Base-by-base conservation (phyloP, 176 grass and related monocot species). In the Ananas comosus region DNA sequence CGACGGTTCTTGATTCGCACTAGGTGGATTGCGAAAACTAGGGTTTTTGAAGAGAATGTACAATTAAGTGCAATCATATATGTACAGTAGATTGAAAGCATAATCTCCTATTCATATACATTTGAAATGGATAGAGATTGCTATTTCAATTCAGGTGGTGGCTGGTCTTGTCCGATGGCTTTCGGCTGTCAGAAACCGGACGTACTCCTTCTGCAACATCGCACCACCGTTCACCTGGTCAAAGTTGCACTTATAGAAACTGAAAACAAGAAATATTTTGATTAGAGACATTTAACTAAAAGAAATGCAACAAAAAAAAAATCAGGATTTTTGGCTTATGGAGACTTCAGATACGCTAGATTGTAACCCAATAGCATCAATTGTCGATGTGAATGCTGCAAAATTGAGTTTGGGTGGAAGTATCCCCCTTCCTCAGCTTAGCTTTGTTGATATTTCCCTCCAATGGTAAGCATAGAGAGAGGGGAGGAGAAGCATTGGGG, bases 211-310 rank as follows among this genome's bases (percentile, higher is more conserved):
- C 81, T 96, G 88, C 0, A 70, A 63, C 92, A 96, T 96, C 76
- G 87, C 85, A 22, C 92, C 92, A 4, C 88, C 92, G 23, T 79
- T 89, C 49, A 89, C 86, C 75, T 74, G 83, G 80, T 96, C 92
- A 61, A 91, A 96, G 67, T 71, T 85, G 74, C 88, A 96, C 64
- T 77, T 89, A 81, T 87, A 80, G 83, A 96, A 96, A 82, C 92
- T 96, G 92, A 17, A 82, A 58, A 67, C 2, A 13, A 4, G 17
- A 51, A 61, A 22, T 18, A 61, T 18, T 10, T 18, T 18, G 13
- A 22, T 61, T 61, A 61, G 56, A 18, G 16, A 19, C 56, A 61
- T 13, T 61, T 19, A 61, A 61, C 12, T 10, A 1, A 50, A 71
- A 50, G 19, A 14, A 50, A 25, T 28, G 2, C 13, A 3, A 63